Conservation (phyloP, 768 basidiomycete species). For the Plicaturopsis crispa region DNA sequence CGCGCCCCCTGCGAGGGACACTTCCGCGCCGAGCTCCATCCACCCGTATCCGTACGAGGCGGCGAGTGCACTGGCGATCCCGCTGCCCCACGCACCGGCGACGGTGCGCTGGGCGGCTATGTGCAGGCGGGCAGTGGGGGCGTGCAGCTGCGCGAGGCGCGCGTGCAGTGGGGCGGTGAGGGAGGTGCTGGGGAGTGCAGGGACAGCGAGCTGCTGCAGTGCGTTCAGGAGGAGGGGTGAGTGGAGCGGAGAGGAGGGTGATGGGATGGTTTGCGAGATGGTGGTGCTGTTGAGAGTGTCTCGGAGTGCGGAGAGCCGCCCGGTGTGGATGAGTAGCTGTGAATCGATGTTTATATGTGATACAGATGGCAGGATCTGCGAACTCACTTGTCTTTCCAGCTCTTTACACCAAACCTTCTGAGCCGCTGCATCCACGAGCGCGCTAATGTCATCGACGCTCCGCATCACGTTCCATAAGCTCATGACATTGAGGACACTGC, state of each 20-base stretch:
- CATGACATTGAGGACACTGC: conserved; percentile 21
- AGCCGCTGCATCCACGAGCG: conserved; percentile 23
- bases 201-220: conserved; percentile 25
- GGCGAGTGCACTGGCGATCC: conserved; percentile 25
- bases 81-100: conserved; percentile 21
- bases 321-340: conserved; percentile 36
- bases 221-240: conserved; percentile 34
- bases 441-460: conserved; percentile 32
- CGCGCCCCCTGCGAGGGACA: conserved; percentile 31
- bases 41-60: conserved; percentile 29
- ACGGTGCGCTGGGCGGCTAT: conserved; percentile 32
- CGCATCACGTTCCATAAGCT: conserved; percentile 31
- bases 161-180: conserved; percentile 26
- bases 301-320: conserved; percentile 26
- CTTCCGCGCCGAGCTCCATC: conserved; percentile 19
- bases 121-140: conserved; percentile 30
- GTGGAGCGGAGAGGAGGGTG: conserved; percentile 19
- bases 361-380: background rate
- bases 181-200: conserved; percentile 23
- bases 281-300: conserved; percentile 15
- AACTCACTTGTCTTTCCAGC: conserved; percentile 18
- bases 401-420: conserved; percentile 28
- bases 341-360: background rate
- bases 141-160: conserved; percentile 26
- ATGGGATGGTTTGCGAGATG: conserved; percentile 11